Evolutionary conservation across 306 rosid genomes (phyloP).

Genomic region (Lathyrus sativus): DNA sequence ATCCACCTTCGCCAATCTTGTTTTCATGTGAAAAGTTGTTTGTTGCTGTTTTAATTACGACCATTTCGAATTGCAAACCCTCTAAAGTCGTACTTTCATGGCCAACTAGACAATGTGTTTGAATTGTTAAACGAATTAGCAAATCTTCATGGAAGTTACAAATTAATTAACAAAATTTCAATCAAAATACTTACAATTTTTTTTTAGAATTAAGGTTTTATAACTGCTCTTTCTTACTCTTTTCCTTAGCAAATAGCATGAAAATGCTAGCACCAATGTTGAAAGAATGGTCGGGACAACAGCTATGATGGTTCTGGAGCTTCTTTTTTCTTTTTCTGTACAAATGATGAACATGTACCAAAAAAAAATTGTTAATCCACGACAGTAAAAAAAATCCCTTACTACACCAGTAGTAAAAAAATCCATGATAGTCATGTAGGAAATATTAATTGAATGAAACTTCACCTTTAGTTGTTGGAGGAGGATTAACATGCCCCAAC

Average conservation of each 20-base stretch:
- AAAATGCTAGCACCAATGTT: background rate
- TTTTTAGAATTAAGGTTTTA: background rate
- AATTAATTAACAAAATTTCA: too few relatives aligned
- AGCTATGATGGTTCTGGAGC: background rate
- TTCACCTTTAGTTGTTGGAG: background rate
- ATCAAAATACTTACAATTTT: background rate
- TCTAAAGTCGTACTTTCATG: background rate
- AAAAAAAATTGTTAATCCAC: too few relatives aligned
- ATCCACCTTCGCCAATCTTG: slow-evolving; percentile 60
- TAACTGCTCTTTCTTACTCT: background rate
- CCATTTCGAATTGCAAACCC: slow-evolving; percentile 3
- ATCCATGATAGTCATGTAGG: background rate
- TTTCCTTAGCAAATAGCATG: background rate
- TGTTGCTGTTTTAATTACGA: slow-evolving; percentile 8
- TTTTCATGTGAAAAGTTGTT: slow-evolving; percentile 27
- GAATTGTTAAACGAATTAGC: background rate
- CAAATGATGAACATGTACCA: too few relatives aligned
- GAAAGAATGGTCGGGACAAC: background rate
- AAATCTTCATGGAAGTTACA: too few relatives aligned
- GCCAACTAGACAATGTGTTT: slow-evolving; percentile 5
- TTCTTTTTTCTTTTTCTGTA: background rate
- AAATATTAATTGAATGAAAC: background rate
- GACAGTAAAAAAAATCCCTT: too few relatives aligned
- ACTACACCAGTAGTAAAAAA: too few relatives aligned
- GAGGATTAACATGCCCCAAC: too few relatives aligned